A percentile compares a stretch with the other conserved stretches of the same genome.
Evolutionary conservation across 2,329 filamentous ascomycete genomes (phyloP).

Genomic region (Pseudocercospora crystallina): DNA sequence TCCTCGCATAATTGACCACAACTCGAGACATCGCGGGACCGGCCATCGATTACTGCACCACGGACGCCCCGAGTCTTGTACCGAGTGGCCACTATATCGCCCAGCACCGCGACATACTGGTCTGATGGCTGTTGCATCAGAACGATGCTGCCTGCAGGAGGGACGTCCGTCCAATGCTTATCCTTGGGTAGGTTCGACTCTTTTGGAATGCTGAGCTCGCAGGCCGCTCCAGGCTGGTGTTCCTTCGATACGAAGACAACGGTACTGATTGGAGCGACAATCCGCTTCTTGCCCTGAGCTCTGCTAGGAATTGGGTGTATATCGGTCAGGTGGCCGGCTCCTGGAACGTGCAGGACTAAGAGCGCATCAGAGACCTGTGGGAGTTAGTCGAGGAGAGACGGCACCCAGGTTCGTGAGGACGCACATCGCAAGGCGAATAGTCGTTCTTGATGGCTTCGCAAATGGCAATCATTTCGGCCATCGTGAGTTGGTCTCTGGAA

Average conservation of each 20-base stretch:
- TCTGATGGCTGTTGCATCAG: conserved; percentile 65
- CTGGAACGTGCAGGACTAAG: conserved; percentile 65
- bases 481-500: not conserved
- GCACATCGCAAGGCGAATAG: conserved; percentile 36
- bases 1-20: conserved; percentile 49
- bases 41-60: conserved; percentile 66
- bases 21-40: conserved; percentile 61
- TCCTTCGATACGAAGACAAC: conserved; percentile 62
- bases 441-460: conserved; percentile 18
- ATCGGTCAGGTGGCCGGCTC: conserved; percentile 67
- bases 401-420: conserved; percentile 1
- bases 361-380: conserved; percentile 68
- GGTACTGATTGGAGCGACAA: conserved; percentile 59
- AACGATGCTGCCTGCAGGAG: conserved; percentile 60
- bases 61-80: conserved; percentile 63
- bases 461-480: not conserved
- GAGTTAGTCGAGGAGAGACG: not conserved
- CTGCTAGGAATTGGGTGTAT: conserved; percentile 5
- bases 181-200: conserved; percentile 54
- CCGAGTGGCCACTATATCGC: conserved; percentile 73
- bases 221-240: conserved; percentile 36
- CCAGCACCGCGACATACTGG: conserved; percentile 65
- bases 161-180: conserved; percentile 68
- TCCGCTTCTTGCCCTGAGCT: conserved; percentile 13
- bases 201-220: conserved; percentile 22